Evolutionary conservation across 805 yeast species (phyloP).

Genomic region (Ogataea trehaloabstinens): DNA sequence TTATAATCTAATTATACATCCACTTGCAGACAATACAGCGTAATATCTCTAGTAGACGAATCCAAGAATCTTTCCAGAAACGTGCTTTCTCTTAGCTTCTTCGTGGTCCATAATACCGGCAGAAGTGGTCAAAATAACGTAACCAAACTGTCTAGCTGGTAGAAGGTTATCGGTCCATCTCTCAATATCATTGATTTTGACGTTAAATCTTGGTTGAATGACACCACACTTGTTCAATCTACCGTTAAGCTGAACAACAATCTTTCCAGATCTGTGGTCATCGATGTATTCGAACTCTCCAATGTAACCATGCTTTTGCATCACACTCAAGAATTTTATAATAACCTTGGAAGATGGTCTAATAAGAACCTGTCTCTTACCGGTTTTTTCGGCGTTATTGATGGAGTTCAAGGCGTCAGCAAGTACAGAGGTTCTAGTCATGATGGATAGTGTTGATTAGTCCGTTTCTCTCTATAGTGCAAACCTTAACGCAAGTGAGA

Average conservation of each 20-base stretch:
- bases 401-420: constrained; percentile 98
- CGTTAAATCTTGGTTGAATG: constrained; percentile 97
- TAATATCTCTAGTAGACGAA: constrained; percentile 73
- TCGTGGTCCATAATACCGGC: constrained; percentile 99
- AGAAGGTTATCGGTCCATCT: constrained; percentile 98
- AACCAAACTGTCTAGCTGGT: constrained; percentile 99
- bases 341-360: constrained; percentile 98
- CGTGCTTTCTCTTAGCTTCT: constrained; percentile 99
- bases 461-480: neutral
- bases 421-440: constrained; percentile 98
- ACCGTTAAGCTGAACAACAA: constrained; percentile 95
- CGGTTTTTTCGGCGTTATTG: constrained; percentile 99
- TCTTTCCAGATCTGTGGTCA: constrained; percentile 98
- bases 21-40: neutral
- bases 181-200: constrained; percentile 91
- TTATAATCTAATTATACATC: constrained; percentile 2
- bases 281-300: constrained; percentile 98
- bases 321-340: constrained; percentile 93
- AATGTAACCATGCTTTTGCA: constrained; percentile 98
- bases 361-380: constrained; percentile 97
- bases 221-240: constrained; percentile 99
- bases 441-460: no score
- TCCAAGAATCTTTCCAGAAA: constrained; percentile 97
- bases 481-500: no score
- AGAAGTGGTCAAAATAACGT: constrained; percentile 95